These are phyloP conservation scores for Capsicum baccatum DNA, from an alignment of 257 asterid species.

Conservation along the genomic window DNA sequence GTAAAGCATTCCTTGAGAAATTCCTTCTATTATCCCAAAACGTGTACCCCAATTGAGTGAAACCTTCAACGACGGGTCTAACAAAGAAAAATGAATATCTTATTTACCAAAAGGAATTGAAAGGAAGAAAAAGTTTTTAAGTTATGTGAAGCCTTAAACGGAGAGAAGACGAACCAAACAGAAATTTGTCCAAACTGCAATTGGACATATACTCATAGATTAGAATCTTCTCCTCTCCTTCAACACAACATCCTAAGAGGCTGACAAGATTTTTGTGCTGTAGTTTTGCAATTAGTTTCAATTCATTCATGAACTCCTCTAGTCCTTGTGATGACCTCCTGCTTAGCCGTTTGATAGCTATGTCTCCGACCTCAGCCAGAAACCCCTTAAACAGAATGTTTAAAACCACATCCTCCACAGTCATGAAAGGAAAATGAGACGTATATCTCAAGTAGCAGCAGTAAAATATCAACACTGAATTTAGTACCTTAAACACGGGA, in stretches of 20 bases:
- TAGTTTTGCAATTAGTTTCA: constrained; percentile 26
- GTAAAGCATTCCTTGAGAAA: constrained; percentile 30
- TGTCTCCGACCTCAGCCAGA: constrained; percentile 28
- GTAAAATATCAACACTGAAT: neutral
- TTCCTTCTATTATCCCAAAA: constrained; percentile 22
- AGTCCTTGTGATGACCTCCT: constrained; percentile 40
- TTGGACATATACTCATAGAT: constrained; percentile 37
- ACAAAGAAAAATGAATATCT: neutral
- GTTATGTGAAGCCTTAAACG: neutral
- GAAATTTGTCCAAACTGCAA: constrained; percentile 31
- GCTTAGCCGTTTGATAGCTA: constrained; percentile 45
- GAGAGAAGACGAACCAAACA: constrained; percentile 33
- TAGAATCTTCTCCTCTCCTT: constrained; percentile 35
- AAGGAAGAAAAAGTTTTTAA: neutral
- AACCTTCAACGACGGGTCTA: neutral
- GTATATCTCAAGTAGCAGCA: neutral
- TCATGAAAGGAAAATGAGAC: neutral
- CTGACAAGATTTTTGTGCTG: constrained; percentile 30
- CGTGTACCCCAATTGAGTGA: constrained; percentile 27
- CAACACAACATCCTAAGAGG: constrained; percentile 34
- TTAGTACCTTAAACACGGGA: constrained; percentile 35
- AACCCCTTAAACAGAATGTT: constrained; percentile 29
- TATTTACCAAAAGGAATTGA: neutral
- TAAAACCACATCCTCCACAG: neutral
- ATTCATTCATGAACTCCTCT: constrained; percentile 41